Conservation (phyloP, 345 rosid genomes). For the Ceriops tagal region DNA sequence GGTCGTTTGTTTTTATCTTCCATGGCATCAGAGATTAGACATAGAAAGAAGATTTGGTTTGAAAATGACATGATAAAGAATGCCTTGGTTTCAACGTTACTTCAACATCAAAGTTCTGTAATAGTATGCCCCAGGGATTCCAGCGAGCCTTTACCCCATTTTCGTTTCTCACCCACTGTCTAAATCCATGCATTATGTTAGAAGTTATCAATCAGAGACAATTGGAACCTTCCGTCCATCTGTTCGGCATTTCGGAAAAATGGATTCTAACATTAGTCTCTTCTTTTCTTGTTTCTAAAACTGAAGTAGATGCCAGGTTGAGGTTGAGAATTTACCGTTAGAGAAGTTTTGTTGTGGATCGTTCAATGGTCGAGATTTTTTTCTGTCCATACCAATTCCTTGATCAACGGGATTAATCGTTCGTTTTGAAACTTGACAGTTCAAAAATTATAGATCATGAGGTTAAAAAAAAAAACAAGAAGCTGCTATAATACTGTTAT, state of each 20-base stretch:
- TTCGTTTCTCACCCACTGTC: background rate
- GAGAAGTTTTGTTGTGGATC: no score
- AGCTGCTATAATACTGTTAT: no score
- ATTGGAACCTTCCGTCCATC: background rate
- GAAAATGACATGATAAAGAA: slow-evolving; percentile 9
- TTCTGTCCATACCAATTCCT: no score
- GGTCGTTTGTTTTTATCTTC: background rate
- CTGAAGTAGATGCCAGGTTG: background rate
- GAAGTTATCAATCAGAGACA: slow-evolving; percentile 4
- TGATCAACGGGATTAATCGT: no score
- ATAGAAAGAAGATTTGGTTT: background rate
- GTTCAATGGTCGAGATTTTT: no score
- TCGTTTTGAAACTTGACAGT: no score
- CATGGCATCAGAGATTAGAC: background rate
- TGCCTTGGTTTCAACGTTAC: slow-evolving; percentile 33
- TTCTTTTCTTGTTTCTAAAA: background rate
- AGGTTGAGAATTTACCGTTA: background rate
- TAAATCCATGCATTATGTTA: background rate
- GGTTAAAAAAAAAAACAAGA: no score
- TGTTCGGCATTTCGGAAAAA: background rate
- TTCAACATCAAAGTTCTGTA: slow-evolving; percentile 18
- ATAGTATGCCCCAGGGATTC: background rate
- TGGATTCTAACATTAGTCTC: background rate
- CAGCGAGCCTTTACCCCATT: background rate
- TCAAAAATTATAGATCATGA: no score